Conservation (phyloP, 108 stramenopile genomes). For the Fragilaria radians region DNA sequence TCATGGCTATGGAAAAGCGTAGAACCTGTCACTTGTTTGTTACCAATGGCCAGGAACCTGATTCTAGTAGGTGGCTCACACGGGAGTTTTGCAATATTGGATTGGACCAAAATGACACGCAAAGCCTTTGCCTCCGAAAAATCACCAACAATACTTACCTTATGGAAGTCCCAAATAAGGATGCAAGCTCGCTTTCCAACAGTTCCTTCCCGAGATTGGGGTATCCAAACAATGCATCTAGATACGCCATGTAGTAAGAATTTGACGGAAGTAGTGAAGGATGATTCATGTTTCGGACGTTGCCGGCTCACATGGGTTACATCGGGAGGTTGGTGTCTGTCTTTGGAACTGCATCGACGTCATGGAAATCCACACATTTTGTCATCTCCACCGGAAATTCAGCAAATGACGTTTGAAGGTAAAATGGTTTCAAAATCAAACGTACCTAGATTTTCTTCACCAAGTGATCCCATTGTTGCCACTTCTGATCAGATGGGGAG, state of each 20-base stretch:
- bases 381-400: background rate
- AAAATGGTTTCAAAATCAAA: background rate
- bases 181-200: background rate
- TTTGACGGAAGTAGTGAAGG: background rate
- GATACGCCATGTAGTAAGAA: background rate
- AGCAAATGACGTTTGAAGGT: background rate
- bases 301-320: background rate
- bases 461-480: background rate
- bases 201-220: background rate
- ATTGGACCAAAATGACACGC: background rate
- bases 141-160: background rate
- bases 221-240: background rate
- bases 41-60: background rate
- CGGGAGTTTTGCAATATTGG: background rate
- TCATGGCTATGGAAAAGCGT: background rate
- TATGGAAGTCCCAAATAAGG: background rate
- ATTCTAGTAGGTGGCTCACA: background rate
- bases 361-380: background rate
- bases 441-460: background rate
- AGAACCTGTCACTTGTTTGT: background rate
- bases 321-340: background rate
- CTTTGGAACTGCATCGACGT: background rate
- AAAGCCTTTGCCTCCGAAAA: background rate
- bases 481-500: background rate
- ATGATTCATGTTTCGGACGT: background rate